Conservation (phyloP, 2,329 filamentous ascomycete species). For the Diaporthe caulivora region DNA sequence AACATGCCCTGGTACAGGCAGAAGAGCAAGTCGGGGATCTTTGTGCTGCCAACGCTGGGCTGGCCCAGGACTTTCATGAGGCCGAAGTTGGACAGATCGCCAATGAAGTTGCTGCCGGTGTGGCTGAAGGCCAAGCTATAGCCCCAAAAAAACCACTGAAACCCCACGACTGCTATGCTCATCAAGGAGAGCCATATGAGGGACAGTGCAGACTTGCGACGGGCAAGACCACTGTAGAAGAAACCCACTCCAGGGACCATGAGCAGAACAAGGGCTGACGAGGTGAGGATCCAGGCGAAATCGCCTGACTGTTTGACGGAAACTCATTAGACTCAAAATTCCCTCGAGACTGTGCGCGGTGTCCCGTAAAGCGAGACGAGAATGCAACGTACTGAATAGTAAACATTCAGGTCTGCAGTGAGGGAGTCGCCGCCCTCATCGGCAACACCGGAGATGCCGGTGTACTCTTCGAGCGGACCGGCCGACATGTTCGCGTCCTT, state of each 20-base stretch:
- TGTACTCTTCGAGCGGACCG: constrained; percentile 56
- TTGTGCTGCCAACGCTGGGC: constrained; percentile 78
- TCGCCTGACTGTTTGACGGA: constrained; percentile 73
- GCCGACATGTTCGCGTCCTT: constrained; percentile 48
- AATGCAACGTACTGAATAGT: constrained; percentile 75
- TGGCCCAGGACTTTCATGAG: constrained; percentile 81
- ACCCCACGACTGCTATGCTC: constrained; percentile 81
- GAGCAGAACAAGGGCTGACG: constrained; percentile 83
- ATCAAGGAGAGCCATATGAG: constrained; percentile 89
- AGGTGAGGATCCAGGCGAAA: constrained; percentile 83
- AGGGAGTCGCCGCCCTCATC: constrained; percentile 63
- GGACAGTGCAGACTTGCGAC: constrained; percentile 88
- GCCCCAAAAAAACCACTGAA: constrained; percentile 98
- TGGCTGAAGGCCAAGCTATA: constrained; percentile 90
- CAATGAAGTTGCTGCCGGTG: constrained; percentile 81
- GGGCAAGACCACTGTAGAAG: constrained; percentile 92
- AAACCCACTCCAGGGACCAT: constrained; percentile 96
- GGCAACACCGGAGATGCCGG: constrained; percentile 62
- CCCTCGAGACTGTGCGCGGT: not conserved
- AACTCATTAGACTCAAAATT: not conserved
- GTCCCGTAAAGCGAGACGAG: constrained; percentile 40
- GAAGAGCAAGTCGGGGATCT: constrained; percentile 86
- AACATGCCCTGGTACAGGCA: constrained; percentile 92
- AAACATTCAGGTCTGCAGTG: constrained; percentile 83
- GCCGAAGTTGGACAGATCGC: constrained; percentile 84